These are phyloP conservation scores for Xylariales sp. DNA, from an alignment of 2,329 filamentous ascomycete species.

Conservation along the genomic window DNA sequence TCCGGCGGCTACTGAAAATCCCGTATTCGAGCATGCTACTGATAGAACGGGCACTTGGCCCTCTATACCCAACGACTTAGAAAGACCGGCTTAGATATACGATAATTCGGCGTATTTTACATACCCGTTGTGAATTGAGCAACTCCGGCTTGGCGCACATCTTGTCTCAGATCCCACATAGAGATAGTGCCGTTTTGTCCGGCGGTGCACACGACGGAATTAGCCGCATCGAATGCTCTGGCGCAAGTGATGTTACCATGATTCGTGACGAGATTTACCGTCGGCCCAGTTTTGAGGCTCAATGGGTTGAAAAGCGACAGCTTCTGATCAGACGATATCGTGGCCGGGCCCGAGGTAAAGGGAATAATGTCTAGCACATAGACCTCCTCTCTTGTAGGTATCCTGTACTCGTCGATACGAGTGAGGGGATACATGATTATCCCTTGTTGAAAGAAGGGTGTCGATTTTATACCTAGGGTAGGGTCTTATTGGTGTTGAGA, in stretches of 20 bases:
- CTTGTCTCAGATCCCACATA: slow-evolving; percentile 72
- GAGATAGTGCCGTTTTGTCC: slow-evolving; percentile 77
- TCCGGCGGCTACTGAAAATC: slow-evolving; percentile 74
- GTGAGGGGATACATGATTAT: slow-evolving; percentile 56
- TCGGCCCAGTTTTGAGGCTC: slow-evolving; percentile 61
- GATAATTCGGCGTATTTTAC: slow-evolving; percentile 40
- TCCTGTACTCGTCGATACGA: slow-evolving; percentile 55
- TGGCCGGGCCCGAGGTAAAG: slow-evolving; percentile 64
- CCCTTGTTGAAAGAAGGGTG: not conserved
- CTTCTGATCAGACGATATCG: slow-evolving; percentile 77
- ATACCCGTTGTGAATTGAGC: slow-evolving; percentile 59
- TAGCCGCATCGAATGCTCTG: slow-evolving; percentile 63
- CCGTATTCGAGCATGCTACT: slow-evolving; percentile 68
- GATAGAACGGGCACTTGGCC: slow-evolving; percentile 68
- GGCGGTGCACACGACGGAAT: slow-evolving; percentile 72
- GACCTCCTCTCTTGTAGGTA: slow-evolving; percentile 55
- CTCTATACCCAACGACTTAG: slow-evolving; percentile 50
- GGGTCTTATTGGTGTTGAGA: not conserved
- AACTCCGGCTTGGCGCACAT: slow-evolving; percentile 54
- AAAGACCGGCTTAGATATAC: slow-evolving; percentile 21
- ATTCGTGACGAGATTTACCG: slow-evolving; percentile 52
- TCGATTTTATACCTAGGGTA: not conserved
- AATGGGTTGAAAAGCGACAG: slow-evolving; percentile 73
- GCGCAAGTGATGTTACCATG: slow-evolving; percentile 75
- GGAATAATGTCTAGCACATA: slow-evolving; percentile 71